Evolutionary conservation across 805 yeast genomes (phyloP).

Genomic region (Yarrowia hollandica): DNA sequence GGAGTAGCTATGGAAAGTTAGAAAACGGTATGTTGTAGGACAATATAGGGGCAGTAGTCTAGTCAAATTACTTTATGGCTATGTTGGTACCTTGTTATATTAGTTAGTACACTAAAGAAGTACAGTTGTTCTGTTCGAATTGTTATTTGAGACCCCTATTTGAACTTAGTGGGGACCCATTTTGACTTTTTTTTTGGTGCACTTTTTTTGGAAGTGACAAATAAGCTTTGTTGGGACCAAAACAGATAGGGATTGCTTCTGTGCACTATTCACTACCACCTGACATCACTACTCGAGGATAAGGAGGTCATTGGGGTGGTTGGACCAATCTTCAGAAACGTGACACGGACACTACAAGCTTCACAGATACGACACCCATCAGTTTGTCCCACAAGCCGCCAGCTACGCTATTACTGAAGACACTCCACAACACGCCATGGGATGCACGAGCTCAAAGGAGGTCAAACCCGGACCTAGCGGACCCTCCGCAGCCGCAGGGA

Average conservation of each 20-base stretch:
- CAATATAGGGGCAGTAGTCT: no score
- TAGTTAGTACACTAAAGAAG: no score
- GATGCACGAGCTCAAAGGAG: conserved; percentile 26
- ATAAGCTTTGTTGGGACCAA: conserved; percentile 25
- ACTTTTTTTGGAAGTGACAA: conserved; percentile 1
- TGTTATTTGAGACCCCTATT: conserved; percentile 17
- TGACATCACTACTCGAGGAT: conserved; percentile 11
- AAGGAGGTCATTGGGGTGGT: conserved; percentile 21
- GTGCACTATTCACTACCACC: background rate
- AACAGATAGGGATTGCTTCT: conserved; percentile 18
- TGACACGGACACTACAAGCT: background rate
- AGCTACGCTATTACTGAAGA: background rate
- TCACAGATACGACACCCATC: background rate
- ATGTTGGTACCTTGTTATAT: no score
- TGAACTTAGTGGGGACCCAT: background rate
- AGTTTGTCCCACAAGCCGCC: background rate
- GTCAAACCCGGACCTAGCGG: conserved; percentile 8
- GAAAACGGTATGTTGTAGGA: background rate
- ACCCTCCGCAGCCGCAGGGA: background rate
- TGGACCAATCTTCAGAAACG: conserved; percentile 8
- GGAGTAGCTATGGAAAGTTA: background rate
- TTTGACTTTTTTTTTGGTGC: background rate
- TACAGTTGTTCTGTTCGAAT: no score
- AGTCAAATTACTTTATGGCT: no score
- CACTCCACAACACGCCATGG: background rate